phyloP scores from a whole-genome alignment of 2,329 filamentous ascomycete genomes.

The Pleomassaria siparia region DNA sequence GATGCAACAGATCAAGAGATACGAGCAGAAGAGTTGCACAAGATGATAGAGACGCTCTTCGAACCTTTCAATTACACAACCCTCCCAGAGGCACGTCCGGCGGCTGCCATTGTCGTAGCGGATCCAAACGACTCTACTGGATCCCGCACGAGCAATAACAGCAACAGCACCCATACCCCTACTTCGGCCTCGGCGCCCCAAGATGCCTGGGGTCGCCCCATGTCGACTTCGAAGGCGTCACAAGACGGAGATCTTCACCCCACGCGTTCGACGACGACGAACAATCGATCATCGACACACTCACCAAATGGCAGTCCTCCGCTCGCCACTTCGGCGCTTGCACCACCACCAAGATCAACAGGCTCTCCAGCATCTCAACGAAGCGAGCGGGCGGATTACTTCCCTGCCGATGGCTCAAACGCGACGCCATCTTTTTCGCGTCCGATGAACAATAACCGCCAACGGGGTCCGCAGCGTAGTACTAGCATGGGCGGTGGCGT shows the following conservation, averaged over 20 bases:
- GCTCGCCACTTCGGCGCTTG: constrained; percentile 32
- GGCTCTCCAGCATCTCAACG: constrained; percentile 39
- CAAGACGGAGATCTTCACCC: constrained; percentile 43
- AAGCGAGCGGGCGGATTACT: constrained; percentile 38
- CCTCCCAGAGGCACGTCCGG: constrained; percentile 70
- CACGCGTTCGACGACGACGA: constrained; percentile 36
- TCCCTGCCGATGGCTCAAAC: constrained; percentile 32
- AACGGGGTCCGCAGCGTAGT: constrained; percentile 66
- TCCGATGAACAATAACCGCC: constrained; percentile 48
- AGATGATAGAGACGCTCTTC: constrained; percentile 92
- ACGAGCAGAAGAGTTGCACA: constrained; percentile 88
- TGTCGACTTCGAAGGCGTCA: constrained; percentile 32
- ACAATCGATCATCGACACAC: constrained; percentile 47
- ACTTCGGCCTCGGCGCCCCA: constrained; percentile 34
- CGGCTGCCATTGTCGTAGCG: constrained; percentile 23
- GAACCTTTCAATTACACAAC: constrained; percentile 93
- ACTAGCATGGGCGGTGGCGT: constrained; percentile 80
- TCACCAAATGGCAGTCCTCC: constrained; percentile 53
- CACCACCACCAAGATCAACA: constrained; percentile 19
- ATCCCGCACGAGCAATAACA: constrained; percentile 38
- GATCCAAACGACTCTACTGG: constrained; percentile 32
- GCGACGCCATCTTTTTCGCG: constrained; percentile 39
- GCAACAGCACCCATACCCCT: constrained; percentile 33
- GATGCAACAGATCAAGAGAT: constrained; percentile 96
- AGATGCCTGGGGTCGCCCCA: constrained; percentile 36